A percentile compares a stretch with the other conserved stretches of the same genome.
Conservation (phyloP, 2,329 filamentous ascomycete species). For the Aspergillus quadrilineatus region DNA sequence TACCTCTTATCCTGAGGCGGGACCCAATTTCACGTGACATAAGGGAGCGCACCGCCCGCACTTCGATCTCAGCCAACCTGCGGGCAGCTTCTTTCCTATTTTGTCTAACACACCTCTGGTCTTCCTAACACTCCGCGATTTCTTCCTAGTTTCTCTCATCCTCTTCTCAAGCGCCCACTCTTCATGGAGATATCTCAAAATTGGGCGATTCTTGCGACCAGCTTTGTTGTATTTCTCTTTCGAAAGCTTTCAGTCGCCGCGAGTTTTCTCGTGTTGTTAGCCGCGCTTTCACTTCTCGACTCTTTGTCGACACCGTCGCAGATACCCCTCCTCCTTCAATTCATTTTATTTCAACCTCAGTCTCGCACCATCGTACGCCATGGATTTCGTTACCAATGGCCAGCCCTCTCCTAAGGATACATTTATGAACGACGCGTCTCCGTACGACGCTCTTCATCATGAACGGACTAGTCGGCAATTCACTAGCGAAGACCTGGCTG, state of each 20-base stretch:
- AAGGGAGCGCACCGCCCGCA: neutral
- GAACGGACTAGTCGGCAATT: neutral
- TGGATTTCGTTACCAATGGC: slow-evolving; percentile 14
- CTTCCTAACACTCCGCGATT: neutral
- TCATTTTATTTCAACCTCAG: neutral
- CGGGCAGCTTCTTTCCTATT: neutral
- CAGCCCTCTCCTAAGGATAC: slow-evolving; percentile 15
- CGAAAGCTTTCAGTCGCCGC: neutral
- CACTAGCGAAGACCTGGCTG: slow-evolving; percentile 16
- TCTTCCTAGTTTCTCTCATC: neutral
- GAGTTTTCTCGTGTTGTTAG: neutral
- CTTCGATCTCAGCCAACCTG: neutral
- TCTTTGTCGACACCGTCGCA: neutral
- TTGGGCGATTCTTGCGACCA: slow-evolving; percentile 14
- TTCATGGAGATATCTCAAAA: slow-evolving; percentile 14
- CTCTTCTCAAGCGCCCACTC: neutral
- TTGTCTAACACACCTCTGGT: neutral
- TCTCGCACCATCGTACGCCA: slow-evolving; percentile 2
- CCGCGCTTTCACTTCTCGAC: neutral
- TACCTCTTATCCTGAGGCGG: too few species aligned
- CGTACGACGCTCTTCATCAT: neutral
- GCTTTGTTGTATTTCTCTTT: slow-evolving; percentile 16
- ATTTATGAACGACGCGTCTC: slow-evolving; percentile 13
- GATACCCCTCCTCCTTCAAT: neutral
- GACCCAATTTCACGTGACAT: too few species aligned